A percentile compares a stretch with the other conserved stretches of the same genome.
phyloP scores from a whole-genome alignment of 2,329 filamentous ascomycete species.

The Allantophomopsis lycopodina region DNA sequence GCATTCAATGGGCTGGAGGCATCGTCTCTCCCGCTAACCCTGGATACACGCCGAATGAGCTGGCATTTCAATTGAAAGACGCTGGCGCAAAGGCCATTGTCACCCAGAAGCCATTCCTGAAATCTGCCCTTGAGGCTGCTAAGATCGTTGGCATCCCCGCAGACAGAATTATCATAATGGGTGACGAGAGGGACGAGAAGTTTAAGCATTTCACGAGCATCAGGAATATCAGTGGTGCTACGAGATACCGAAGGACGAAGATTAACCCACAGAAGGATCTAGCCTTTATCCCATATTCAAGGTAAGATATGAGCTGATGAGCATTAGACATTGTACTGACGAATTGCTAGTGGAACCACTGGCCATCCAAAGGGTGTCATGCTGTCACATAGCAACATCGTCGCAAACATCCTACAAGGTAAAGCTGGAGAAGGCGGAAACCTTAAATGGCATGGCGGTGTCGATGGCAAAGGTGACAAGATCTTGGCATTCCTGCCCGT shows the following conservation, averaged over 20 bases:
- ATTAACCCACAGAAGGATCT: slow-evolving; percentile 59
- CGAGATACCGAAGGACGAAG: slow-evolving; percentile 43
- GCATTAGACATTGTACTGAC: no score
- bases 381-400: slow-evolving; percentile 71
- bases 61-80: slow-evolving; percentile 74
- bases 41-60: slow-evolving; percentile 69
- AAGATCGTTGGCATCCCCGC: slow-evolving; percentile 54
- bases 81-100: slow-evolving; percentile 60
- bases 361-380: slow-evolving; percentile 86
- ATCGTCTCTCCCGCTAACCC: slow-evolving; percentile 79
- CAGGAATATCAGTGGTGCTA: slow-evolving; percentile 44
- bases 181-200: slow-evolving; percentile 47
- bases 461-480: slow-evolving; percentile 52
- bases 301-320: no score
- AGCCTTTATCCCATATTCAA: slow-evolving; percentile 72
- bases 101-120: slow-evolving; percentile 57
- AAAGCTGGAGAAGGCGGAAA: slow-evolving; percentile 36
- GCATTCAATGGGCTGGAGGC: slow-evolving; percentile 72
- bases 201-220: slow-evolving; percentile 64
- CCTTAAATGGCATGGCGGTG: slow-evolving; percentile 41
- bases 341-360: slow-evolving; percentile 58
- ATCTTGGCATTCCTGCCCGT: slow-evolving; percentile 68
- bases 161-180: slow-evolving; percentile 64
- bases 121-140: slow-evolving; percentile 53
- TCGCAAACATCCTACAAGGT: slow-evolving; percentile 55